phyloP scores from a whole-genome alignment of 225 moss, liverwort and hornwort genomes.

The Pseudoscleropodium purum region DNA sequence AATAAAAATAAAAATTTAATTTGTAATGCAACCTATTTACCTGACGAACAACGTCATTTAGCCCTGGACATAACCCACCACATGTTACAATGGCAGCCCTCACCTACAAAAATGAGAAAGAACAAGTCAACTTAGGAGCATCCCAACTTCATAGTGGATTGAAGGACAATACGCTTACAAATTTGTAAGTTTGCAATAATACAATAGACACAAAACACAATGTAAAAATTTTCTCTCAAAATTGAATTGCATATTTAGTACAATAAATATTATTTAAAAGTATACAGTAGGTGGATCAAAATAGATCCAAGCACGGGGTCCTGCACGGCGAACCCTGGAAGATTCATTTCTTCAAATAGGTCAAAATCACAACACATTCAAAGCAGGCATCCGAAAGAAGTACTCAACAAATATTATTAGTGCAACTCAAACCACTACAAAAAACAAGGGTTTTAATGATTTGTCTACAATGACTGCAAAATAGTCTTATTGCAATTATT shows the following conservation, averaged over 20 bases:
- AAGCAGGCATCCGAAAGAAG: background rate
- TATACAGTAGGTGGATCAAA: constrained; percentile 57
- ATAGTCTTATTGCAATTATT: no score
- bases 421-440: background rate
- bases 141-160: background rate
- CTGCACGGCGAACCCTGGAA: constrained; percentile 78
- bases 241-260: background rate
- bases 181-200: background rate
- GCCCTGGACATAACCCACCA: constrained; percentile 83
- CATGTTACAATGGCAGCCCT: constrained; percentile 88
- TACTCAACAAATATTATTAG: background rate
- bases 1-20: no score
- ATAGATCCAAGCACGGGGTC: constrained; percentile 87
- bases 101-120: constrained; percentile 29
- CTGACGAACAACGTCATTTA: constrained; percentile 87
- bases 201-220: background rate
- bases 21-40: background rate
- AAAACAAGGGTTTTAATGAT: no score
- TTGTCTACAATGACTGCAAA: no score
- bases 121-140: background rate
- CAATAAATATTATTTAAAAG: background rate
- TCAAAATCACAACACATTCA: background rate
- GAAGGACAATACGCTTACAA: background rate
- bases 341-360: background rate
- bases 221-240: background rate